phyloP scores from a whole-genome alignment of 2,329 filamentous ascomycete species.

The Xylaria sp. region DNA sequence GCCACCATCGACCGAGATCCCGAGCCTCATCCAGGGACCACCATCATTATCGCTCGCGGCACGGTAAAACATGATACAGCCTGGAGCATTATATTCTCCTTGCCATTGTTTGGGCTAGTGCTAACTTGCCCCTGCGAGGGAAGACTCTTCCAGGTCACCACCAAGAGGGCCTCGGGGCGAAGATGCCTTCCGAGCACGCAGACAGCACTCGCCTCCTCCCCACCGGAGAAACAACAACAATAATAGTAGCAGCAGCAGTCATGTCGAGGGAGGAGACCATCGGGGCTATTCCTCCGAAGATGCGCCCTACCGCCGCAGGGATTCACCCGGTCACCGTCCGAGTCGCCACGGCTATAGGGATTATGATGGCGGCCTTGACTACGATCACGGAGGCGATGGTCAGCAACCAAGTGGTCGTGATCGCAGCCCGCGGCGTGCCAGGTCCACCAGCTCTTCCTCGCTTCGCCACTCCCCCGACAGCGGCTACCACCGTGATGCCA shows the following conservation, averaged over 20 bases:
- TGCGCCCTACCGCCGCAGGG: slow-evolving; percentile 37
- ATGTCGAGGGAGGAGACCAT: slow-evolving; percentile 39
- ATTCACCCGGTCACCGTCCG: slow-evolving; percentile 37
- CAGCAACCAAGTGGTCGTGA: slow-evolving; percentile 36
- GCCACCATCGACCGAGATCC: slow-evolving; percentile 47
- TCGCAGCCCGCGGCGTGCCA: slow-evolving; percentile 43
- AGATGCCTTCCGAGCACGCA: slow-evolving; percentile 43
- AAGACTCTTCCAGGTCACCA: slow-evolving; percentile 51
- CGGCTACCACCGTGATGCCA: slow-evolving; percentile 43
- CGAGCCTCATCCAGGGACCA: slow-evolving; percentile 47
- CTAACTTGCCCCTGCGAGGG: slow-evolving; percentile 50
- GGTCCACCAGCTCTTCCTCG: slow-evolving; percentile 45
- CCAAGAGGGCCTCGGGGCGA: slow-evolving; percentile 46
- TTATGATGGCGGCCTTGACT: slow-evolving; percentile 26
- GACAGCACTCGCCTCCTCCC: slow-evolving; percentile 40
- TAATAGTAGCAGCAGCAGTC: background rate
- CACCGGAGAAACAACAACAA: slow-evolving; percentile 35
- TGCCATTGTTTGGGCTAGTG: slow-evolving; percentile 46
- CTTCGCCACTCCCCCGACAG: slow-evolving; percentile 46
- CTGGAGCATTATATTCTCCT: slow-evolving; percentile 47
- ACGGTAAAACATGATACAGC: slow-evolving; percentile 52
- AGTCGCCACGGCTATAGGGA: slow-evolving; percentile 41
- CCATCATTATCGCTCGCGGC: slow-evolving; percentile 50
- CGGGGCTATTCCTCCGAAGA: slow-evolving; percentile 36
- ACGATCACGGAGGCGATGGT: slow-evolving; percentile 32